Base-by-base conservation (phyloP, 257 asterid species). In the Schizonepeta tenuifolia region DNA sequence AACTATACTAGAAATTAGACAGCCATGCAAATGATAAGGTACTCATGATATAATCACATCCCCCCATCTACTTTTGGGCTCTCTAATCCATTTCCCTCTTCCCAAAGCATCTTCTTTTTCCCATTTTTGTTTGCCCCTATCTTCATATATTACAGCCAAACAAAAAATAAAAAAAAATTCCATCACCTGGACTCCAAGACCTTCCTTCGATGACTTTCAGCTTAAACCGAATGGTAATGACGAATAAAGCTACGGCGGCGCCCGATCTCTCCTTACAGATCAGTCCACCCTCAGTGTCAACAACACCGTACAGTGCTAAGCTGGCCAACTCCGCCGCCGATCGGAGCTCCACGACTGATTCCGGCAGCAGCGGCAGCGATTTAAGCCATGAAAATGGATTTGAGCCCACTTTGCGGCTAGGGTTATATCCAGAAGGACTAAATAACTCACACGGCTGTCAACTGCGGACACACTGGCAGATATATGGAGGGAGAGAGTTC, bases 261-360 rank as follows among this genome's bases (percentile, higher is more conserved):
- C 91, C 97, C 9, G 96, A 91, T 83, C 97, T 89, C 77, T 89
- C 95, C 3, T 72, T 89, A 46, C 95, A 91, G 77, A 89, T 89
- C 84, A 81, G 96, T 43, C 87, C 86, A 2, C 89, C 90, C 12
- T 71, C 87, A 0, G 49, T 47, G 36, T 31, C 36, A 28, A 28
- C 33, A 28, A 3, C 4, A 28, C 0, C 33, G 2, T 28, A 28
- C 33, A 28, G 33, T 28, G 2, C 3, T 28, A 28, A 28, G 33
- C 33, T 18, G 20, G 70, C 78, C 1, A 43, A 35, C 35, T 65
- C 60, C 71, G 40, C 69, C 15, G 62, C 38, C 47, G 82, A 80
- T 2, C 74, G 80, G 54, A 73, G 77, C 80, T 71, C 86, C 9
- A 69, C 81, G 2, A 58, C 84, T 7, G 88, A 88, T 65, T 84